Conservation (phyloP, 768 basidiomycete genomes). For the Tylopilus rubrobrunneus region DNA sequence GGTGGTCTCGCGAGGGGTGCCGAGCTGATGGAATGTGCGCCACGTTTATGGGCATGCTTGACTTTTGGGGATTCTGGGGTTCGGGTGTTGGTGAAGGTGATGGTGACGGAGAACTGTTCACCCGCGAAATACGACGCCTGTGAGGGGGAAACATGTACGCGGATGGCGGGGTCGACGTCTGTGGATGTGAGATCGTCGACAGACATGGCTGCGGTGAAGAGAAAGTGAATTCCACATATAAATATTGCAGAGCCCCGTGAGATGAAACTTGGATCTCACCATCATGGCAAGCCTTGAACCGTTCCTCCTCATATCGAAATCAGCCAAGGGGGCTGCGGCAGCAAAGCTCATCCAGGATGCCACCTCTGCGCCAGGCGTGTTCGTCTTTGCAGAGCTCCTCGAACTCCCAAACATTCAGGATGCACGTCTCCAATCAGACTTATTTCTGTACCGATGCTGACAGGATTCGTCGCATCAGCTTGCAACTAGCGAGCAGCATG, state of each 20-base stretch:
- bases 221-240: neutral
- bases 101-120: constrained; percentile 77
- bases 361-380: constrained; percentile 85
- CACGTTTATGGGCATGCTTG: constrained; percentile 55
- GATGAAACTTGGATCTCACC: neutral
- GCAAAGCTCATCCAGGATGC: constrained; percentile 86
- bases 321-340: constrained; percentile 87
- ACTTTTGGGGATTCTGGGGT: constrained; percentile 40
- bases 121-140: constrained; percentile 93
- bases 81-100: constrained; percentile 84
- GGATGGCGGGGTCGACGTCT: constrained; percentile 47
- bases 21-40: constrained; percentile 78
- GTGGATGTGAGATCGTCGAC: constrained; percentile 8
- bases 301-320: constrained; percentile 87
- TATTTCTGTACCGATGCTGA: neutral
- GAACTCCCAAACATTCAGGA: constrained; percentile 81
- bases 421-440: constrained; percentile 39
- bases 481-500: constrained; percentile 57
- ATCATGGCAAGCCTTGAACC: constrained; percentile 67
- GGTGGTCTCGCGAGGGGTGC: constrained; percentile 79
- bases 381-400: constrained; percentile 87
- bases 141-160: constrained; percentile 70
- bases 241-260: neutral
- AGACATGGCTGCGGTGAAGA: constrained; percentile 14
- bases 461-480: constrained; percentile 47